Evolutionary conservation across 495 filamentous ascomycete genomes (phyloP).

Genomic region (Corynascus novoguineensis): DNA sequence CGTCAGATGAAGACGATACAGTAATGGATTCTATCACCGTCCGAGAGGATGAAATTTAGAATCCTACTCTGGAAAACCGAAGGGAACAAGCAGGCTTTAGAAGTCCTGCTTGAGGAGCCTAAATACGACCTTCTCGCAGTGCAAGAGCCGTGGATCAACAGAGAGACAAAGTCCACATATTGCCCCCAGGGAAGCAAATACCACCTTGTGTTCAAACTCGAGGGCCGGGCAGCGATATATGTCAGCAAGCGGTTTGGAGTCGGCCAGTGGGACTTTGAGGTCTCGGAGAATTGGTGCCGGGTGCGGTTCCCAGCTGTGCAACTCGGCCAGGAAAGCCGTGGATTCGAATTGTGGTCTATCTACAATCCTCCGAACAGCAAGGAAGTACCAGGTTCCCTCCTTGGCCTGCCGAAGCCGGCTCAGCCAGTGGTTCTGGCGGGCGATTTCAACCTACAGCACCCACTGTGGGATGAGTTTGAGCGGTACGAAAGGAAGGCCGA

Average conservation of each 20-base stretch:
- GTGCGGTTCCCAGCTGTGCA: not conserved
- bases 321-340: not conserved
- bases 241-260: not conserved
- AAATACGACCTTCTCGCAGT: conserved; percentile 1
- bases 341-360: conserved; percentile 7
- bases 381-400: not conserved
- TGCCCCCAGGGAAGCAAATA: not conserved
- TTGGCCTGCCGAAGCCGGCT: not conserved
- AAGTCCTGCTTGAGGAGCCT: conserved; percentile 4
- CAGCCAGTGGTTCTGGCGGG: not conserved
- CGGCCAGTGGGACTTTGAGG: not conserved
- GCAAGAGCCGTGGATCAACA: conserved; percentile 9
- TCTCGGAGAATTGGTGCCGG: not conserved
- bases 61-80: conserved; percentile 10
- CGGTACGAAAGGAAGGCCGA: not conserved
- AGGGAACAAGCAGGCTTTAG: conserved; percentile 7
- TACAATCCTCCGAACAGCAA: not conserved
- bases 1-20: too few relatives aligned
- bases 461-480: not conserved
- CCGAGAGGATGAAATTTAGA: not conserved
- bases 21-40: not conserved
- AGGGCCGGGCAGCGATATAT: conserved; percentile 7
- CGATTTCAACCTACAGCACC: conserved; percentile 4
- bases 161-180: conserved; percentile 1
- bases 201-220: not conserved